Base-by-base conservation (phyloP, 352 stramenopile species). In the Achlya hypogyna region DNA sequence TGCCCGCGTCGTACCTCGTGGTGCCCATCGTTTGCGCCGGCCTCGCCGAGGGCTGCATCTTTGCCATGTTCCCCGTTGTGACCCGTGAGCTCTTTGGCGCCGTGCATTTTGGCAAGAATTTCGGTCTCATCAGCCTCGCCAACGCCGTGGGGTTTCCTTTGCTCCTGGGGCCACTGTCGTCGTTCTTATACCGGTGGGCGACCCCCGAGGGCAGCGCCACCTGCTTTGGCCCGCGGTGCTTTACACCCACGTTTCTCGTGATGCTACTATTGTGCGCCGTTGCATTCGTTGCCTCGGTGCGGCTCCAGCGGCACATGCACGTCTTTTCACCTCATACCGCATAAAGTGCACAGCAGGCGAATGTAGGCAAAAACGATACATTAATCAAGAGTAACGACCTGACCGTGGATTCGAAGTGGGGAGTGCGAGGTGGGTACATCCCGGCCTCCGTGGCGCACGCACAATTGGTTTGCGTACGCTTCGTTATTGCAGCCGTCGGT, bases 81-180 rank as follows among this genome's bases (percentile, higher is more conserved):
- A 84, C 71, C 16, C 81, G 82, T 31, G 82, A 92, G 65, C 86
- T 80, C 0, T 92, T 90, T 60, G 84, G 84, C 0, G 65, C 70
- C 23, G 71, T 69, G 1, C 84, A 92, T 60, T 89, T 92, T 58
- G 84, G 84, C 49, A 87, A 89, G 62, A 92, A 92, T 52, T 92
- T 87, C 63, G 81, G 84, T 12, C 59, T 88, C 27, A 84, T 92
- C 27, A 89, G 78, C 51, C 72, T 89, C 51, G 83, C 83, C 32
- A 92, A 90, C 56, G 79, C 78, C 0, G 40, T 90, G 20, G 81
- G 81, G 2, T 92, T 89, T 70, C 83, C 83, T 22, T 62, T 92
- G 2, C 84, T 92, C 65, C 86, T 76, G 71, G 87, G 77, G 38
- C 83, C 83, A 6, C 69, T 92, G 14, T 75, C 78, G 18, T 87